Percentiles rank a stretch among this genome's conserved stretches.
These are phyloP conservation scores for Cytospora leucostoma DNA, from an alignment of 2,329 filamentous ascomycete species.

Conservation along the genomic window DNA sequence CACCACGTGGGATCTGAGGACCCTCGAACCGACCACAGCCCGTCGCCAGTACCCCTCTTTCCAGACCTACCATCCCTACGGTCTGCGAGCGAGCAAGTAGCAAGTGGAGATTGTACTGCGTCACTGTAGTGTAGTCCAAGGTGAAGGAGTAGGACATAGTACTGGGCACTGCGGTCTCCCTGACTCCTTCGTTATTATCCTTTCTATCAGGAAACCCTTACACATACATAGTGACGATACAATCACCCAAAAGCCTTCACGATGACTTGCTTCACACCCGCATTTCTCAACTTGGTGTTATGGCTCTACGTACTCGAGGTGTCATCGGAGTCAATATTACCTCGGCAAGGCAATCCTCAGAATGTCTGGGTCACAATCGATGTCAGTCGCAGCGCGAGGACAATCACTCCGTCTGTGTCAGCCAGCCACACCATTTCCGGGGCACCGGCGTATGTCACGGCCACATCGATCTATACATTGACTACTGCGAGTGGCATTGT, in stretches of 20 bases:
- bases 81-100: too few species aligned
- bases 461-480: conserved; percentile 36
- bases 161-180: too few species aligned
- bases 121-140: too few species aligned
- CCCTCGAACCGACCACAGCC: too few species aligned
- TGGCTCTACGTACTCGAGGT: conserved; percentile 37
- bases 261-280: background rate
- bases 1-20: too few species aligned
- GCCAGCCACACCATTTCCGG: conserved; percentile 35
- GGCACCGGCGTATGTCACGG: conserved; percentile 35
- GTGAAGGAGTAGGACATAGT: too few species aligned
- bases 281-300: conserved; percentile 35
- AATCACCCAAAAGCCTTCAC: background rate
- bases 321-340: background rate
- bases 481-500: conserved; percentile 30
- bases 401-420: conserved; percentile 35
- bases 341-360: conserved; percentile 38
- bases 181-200: too few species aligned
- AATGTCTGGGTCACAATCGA: conserved; percentile 42
- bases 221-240: background rate
- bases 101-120: too few species aligned
- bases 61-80: too few species aligned
- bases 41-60: too few species aligned
- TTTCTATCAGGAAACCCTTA: background rate
- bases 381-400: conserved; percentile 32